A percentile compares a stretch with the other conserved stretches of the same genome.
Conservation (phyloP, 441 rosid genomes). For the Brassica hybrid region DNA sequence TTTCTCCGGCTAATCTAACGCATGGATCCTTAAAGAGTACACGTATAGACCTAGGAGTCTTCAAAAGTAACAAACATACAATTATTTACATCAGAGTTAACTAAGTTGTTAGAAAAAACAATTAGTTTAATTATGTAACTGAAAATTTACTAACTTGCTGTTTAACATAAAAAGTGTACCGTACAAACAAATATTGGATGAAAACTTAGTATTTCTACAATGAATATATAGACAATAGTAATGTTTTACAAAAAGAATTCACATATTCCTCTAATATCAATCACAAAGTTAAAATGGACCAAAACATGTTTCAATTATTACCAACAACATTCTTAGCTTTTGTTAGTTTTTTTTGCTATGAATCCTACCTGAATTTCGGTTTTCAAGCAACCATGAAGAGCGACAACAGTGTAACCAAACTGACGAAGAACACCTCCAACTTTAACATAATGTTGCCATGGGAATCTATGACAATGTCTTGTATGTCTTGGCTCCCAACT, state of each 20-base stretch:
- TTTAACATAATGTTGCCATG: constrained; percentile 79
- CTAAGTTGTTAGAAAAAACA: background rate
- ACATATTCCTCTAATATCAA: background rate
- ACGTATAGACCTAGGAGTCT: constrained; percentile 67
- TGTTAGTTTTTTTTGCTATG: background rate
- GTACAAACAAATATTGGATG: too few relatives aligned
- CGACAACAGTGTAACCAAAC: constrained; percentile 79
- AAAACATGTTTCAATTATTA: background rate
- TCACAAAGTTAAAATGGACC: too few relatives aligned
- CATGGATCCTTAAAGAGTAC: constrained; percentile 75
- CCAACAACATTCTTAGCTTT: background rate
- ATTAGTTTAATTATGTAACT: background rate
- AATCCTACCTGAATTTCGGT: constrained; percentile 68
- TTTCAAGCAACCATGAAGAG: constrained; percentile 81
- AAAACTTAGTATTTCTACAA: too few relatives aligned
- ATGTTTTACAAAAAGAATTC: background rate
- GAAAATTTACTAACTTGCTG: background rate
- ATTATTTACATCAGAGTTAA: background rate
- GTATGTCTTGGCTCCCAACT: constrained; percentile 89
- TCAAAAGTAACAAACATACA: constrained; percentile 5
- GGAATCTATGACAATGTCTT: constrained; percentile 58
- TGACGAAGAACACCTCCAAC: constrained; percentile 82
- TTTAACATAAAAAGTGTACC: too few relatives aligned
- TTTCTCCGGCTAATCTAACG: constrained; percentile 61
- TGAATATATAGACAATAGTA: background rate